phyloP scores from a whole-genome alignment of 1,284 basidiomycete genomes.

The Gomphus bonarii region DNA sequence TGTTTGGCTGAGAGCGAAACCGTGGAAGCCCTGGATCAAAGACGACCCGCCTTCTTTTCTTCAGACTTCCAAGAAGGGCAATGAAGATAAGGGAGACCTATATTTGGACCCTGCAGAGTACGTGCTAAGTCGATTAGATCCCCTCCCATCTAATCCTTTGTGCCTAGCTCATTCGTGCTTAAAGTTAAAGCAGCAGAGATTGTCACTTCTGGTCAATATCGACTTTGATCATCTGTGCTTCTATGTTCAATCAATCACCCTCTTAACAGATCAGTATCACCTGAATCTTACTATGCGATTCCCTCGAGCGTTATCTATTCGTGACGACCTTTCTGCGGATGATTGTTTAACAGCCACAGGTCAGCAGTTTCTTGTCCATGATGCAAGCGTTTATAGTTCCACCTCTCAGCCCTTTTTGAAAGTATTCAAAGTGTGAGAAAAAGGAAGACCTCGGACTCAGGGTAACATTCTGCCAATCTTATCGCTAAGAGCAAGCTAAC shows the following conservation, averaged over 20 bases:
- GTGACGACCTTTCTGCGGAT: constrained; percentile 56
- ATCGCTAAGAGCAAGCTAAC: not conserved
- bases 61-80: constrained; percentile 42
- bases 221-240: not conserved
- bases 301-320: constrained; percentile 72
- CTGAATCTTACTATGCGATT: constrained; percentile 78
- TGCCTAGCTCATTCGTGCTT: constrained; percentile 69
- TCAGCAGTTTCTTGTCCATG: constrained; percentile 18
- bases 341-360: constrained; percentile 65
- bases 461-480: constrained; percentile 26
- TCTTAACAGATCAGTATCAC: constrained; percentile 55
- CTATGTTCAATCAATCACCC: not conserved
- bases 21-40: constrained; percentile 65
- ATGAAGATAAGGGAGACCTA: constrained; percentile 72
- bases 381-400: constrained; percentile 17
- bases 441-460: constrained; percentile 54
- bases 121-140: constrained; percentile 16
- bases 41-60: constrained; percentile 50
- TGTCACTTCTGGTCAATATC: constrained; percentile 47
- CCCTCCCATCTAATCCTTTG: not conserved
- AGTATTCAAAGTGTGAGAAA: constrained; percentile 52
- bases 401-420: constrained; percentile 39
- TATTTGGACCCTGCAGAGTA: constrained; percentile 76
- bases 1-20: constrained; percentile 64
- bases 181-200: constrained; percentile 90